Evolutionary conservation across 495 filamentous ascomycete genomes (phyloP), one percentile per base, ranked within the genome.

Genomic region (Arthonia radiata): DNA sequence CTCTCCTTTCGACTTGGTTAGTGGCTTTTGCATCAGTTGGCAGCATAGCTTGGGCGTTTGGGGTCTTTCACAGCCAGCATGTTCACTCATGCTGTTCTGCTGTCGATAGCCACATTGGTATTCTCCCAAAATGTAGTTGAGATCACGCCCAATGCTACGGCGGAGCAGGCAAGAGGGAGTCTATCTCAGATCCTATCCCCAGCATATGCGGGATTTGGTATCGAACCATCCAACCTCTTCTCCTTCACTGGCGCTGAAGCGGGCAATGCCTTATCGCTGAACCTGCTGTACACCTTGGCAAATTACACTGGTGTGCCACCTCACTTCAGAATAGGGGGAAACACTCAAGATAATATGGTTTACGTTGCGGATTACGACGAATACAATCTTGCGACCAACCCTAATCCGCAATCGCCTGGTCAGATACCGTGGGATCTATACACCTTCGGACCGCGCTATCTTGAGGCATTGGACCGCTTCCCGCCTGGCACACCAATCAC

Each of bases 171-270:
- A n/a, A n/a, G n/a, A n/a, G n/a, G n/a, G n/a, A n/a, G n/a, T n/a
- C n/a, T n/a, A n/a, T 31, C 29, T 5, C 29, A 31, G 12, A 25
- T n/a, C 1, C n/a, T 31, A 14, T 16, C 17, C 15, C 29, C 29
- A 15, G 21, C 15, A 15, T 53, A 47, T 25, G 47, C 47, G 12
- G 49, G 49, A 13, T 49, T 53, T 25, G 46, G 47, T 19, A 49
- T 50, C 27, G 49, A 53, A 29, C 37, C 49, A 4, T 46, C 47
- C 4, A 47, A 53, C 31, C 45, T 53, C 3, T 49, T 44, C 37
- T 50, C 49, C 5, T 53, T 46, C 29, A 44, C 38, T 13, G 47
- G 49, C 11, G 26, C 24, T n/a, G 31, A 17, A 1, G 11, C 34
- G 3, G 17, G 40, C 4, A 53, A 53, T 25, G 24, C 27, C 11